Base-by-base conservation (phyloP, 495 filamentous ascomycete genomes). In the Aspergillus heteromorphus region DNA sequence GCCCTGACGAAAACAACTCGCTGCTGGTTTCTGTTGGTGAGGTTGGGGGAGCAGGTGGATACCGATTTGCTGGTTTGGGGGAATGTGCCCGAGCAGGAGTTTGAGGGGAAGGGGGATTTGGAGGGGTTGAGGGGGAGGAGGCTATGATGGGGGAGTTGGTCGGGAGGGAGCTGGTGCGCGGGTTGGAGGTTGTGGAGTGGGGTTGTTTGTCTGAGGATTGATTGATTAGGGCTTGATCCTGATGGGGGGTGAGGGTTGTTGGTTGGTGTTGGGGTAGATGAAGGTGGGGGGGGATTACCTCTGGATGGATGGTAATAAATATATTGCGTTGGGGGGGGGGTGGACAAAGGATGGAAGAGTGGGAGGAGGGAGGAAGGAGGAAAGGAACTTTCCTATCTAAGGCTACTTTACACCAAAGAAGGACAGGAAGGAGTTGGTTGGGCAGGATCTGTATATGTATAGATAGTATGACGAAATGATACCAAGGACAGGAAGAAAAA, bases 31-130 rank as follows among this genome's bases (percentile, higher is more conserved):
- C 49, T 78, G 40, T 72, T 97, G 45, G 74, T 97, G 25, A 73
- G 93, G 25, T 74, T 98, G 21, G 80, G 80, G 69, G 73, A 81
- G 58, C 79, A 95, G 69, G 7, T 27, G 23, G 73, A 72, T 57
- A 92, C 93, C 13, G 93, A 98, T 73, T 64, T 98, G n/a, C 66
- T 96, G 21, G 82, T 95, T 52, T 88, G 89, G 25, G 80, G 96
- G 66, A 97, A 97, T 73, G 87, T 96, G 29, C 93, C 92, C 21
- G 85, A 91, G 67, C 80, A 83, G 18, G 86, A 89, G 48, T 83
- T 91, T 55, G 73, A 73, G 58, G 67, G 68, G 50, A 68, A 55
- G 27, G 70, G 69, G 16, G 65, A 75, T 60, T 40, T 50, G 60
- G 61, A 14, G 36, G 69, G 54, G 23, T 66, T 73, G 65, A 81